Conservation (phyloP, 225 moss, liverwort and hornwort genomes). For the Thuidium tamariscinum region DNA sequence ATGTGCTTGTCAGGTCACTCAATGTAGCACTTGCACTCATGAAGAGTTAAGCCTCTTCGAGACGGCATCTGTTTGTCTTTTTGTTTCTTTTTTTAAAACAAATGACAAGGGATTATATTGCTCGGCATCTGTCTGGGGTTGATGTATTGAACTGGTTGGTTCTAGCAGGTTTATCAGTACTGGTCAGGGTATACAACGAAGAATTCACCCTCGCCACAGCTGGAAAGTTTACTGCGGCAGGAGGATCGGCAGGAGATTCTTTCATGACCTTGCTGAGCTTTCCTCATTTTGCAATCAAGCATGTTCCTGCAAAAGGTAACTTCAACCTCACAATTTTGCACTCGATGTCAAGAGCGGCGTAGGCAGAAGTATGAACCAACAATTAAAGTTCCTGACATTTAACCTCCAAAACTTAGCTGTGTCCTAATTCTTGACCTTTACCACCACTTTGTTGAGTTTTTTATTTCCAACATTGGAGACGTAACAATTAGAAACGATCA, state of each 20-base stretch:
- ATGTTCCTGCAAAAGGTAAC: background rate
- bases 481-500: background rate
- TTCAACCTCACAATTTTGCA: background rate
- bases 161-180: background rate
- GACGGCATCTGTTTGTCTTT: background rate
- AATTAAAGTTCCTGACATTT: background rate
- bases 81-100: too few relatives aligned
- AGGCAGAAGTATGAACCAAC: background rate
- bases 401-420: background rate
- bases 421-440: background rate
- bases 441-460: background rate
- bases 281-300: background rate
- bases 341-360: background rate
- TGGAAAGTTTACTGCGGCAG: background rate
- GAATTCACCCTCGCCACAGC: background rate
- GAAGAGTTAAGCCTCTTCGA: background rate
- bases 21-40: background rate
- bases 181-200: background rate
- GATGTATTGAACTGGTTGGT: background rate
- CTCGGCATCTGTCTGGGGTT: background rate
- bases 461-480: background rate
- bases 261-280: background rate
- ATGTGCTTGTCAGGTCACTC: slow-evolving; percentile 16
- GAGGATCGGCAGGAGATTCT: background rate
- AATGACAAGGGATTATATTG: too few relatives aligned